These are phyloP conservation scores for Elsinoe perseae DNA, from an alignment of 2,329 filamentous ascomycete species.

Conservation along the genomic window DNA sequence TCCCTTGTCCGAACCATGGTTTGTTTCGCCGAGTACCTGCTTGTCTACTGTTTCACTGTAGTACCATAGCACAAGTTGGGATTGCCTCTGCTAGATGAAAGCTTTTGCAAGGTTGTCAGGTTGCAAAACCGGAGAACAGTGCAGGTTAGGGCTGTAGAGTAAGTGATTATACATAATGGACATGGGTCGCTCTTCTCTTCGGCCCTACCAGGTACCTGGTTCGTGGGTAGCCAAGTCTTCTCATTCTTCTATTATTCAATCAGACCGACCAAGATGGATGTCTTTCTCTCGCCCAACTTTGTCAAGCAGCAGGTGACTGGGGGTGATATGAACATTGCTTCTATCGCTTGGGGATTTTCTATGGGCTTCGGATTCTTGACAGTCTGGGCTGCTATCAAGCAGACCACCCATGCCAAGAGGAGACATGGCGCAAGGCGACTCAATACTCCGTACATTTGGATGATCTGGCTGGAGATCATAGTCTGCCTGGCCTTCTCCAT, in stretches of 20 bases:
- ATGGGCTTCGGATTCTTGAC: constrained; percentile 38
- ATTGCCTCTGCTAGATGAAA: not conserved
- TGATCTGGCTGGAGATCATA: constrained; percentile 43
- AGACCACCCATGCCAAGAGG: constrained; percentile 22
- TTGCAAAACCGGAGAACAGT: constrained; percentile 1
- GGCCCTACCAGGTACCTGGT: constrained; percentile 5
- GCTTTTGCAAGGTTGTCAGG: not conserved
- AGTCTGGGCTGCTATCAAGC: constrained; percentile 32
- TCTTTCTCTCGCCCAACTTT: constrained; percentile 16
- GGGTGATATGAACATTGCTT: constrained; percentile 18
- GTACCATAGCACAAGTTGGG: not conserved
- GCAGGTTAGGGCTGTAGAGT: not conserved
- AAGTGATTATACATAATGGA: constrained; percentile 3
- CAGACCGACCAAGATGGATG: constrained; percentile 14
- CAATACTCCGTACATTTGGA: constrained; percentile 30
- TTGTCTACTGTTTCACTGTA: constrained; percentile 10
- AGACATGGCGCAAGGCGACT: constrained; percentile 34
- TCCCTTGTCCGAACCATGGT: constrained; percentile 5
- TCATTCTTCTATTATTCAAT: not conserved
- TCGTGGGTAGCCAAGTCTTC: constrained; percentile 2
- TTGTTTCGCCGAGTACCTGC: not conserved
- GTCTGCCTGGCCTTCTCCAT: constrained; percentile 39
- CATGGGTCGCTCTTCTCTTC: not conserved
- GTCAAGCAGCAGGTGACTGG: constrained; percentile 16
- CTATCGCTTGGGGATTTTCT: constrained; percentile 30